Evolutionary conservation across 441 rosid genomes (phyloP), one percentile per base, ranked within the genome.

Genomic region (Pelargonium exstipulatum): DNA sequence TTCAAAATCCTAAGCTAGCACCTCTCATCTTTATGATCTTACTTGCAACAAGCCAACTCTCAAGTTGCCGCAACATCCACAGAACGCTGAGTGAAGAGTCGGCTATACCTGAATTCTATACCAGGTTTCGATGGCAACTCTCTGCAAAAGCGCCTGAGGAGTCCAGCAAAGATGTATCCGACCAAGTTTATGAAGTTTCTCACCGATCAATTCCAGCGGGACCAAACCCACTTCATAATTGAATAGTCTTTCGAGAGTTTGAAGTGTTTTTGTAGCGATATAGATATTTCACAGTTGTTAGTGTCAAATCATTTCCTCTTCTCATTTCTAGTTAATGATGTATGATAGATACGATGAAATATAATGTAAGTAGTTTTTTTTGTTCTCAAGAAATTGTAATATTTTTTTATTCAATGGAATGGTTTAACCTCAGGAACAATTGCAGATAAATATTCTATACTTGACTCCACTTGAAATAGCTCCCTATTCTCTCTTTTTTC

Each of bases 191-290:
- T 70, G 81, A 75, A 43, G 86, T 66, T 71, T 80, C 87, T 49
- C 46, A 58, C 49, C 77, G 86, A 78, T 58, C 57, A 69, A 83
- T 79, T 64, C 87, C 84, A 1, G 75, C 60, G 2, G 86, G 87
- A 2, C 87, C 87, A 37, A 83, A 82, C 77, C 89, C 84, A 1
- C 87, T 83, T 76, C 87, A 86, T 74, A 86, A 83, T 63, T 82
- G 78, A 80, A 74, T 60, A 71, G 29, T 6, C 45, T 17, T 53
- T 66, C 9, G 3, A 9, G 8, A 1, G 16, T 51, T 37, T 66
- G 65, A 66, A 1, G 66, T 49, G 70, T 62, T 37, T 26, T 46
- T 62, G 45, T 16, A 10, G 51, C 13, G 48, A 78, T 62, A 68
- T 18, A 70, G 35, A 42, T n/a, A 29, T 57, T 78, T 67, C 66